These are phyloP conservation scores for Sporothrix brasiliensis DNA, from an alignment of 2,329 filamentous ascomycete genomes.

Conservation along the genomic window DNA sequence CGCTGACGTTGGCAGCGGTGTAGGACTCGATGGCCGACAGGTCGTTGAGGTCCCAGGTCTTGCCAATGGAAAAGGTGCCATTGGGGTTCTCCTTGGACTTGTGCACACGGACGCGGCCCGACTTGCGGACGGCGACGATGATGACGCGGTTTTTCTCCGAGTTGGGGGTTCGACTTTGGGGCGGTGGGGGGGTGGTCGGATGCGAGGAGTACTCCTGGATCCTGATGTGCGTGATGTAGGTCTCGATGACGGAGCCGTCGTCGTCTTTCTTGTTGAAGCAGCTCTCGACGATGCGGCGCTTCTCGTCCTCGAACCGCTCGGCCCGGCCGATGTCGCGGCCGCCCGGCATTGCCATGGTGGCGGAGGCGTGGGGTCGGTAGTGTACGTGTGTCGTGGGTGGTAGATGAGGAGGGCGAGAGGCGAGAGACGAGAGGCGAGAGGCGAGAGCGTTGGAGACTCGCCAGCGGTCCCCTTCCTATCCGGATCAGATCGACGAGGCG, in stretches of 20 bases:
- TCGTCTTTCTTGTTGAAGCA: conserved; percentile 90
- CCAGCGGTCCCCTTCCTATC: conserved; percentile 21
- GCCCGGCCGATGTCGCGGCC: conserved; percentile 56
- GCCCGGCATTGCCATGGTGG: conserved; percentile 42
- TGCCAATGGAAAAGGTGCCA: conserved; percentile 93
- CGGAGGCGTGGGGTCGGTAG: not conserved
- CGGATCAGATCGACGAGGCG: conserved; percentile 26
- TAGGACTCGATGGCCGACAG: conserved; percentile 82
- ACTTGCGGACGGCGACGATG: conserved; percentile 89
- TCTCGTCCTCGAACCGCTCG: conserved; percentile 95
- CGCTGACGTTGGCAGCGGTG: conserved; percentile 60
- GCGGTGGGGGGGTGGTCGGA: conserved; percentile 82
- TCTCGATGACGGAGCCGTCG: conserved; percentile 84
- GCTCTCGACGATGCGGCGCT: conserved; percentile 88
- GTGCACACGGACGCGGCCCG: conserved; percentile 90
- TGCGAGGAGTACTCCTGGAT: conserved; percentile 84
- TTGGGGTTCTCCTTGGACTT: conserved; percentile 96
- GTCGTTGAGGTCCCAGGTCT: conserved; percentile 97
- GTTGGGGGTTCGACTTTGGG: conserved; percentile 67
- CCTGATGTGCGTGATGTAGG: conserved; percentile 95
- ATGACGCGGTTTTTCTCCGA: conserved; percentile 89
- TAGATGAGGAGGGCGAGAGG: not conserved
- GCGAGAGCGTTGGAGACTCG: not conserved
- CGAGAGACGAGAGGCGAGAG: not conserved
- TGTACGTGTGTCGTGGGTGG: not conserved